A percentile compares a stretch with the other conserved stretches of the same genome.
These are phyloP conservation scores for Kernera saxatilis DNA, from an alignment of 345 rosid species.

Conservation along the genomic window DNA sequence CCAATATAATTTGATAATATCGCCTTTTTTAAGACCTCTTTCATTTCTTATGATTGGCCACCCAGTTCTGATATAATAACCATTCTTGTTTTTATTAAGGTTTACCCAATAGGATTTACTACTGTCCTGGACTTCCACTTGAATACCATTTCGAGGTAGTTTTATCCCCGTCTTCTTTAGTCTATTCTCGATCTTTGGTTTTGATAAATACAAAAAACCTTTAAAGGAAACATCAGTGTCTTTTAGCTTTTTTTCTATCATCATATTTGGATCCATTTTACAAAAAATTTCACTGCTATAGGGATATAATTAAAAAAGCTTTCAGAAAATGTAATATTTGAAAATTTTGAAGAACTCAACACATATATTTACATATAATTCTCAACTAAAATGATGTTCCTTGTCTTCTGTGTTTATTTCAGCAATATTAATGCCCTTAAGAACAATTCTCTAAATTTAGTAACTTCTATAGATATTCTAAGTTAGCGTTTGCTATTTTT, in stretches of 20 bases:
- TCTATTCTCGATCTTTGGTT: background rate
- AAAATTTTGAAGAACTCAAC: background rate
- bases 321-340: background rate
- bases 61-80: background rate
- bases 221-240: no score
- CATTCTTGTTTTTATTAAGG: rapidly evolving
- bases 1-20: background rate
- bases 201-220: background rate
- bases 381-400: background rate
- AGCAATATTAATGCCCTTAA: background rate
- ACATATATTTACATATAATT: background rate
- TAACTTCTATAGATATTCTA: background rate
- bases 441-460: background rate
- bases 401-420: background rate
- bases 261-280: background rate
- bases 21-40: background rate
- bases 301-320: background rate
- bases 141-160: background rate
- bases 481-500: background rate
- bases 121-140: background rate
- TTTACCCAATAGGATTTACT: background rate
- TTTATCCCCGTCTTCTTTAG: no score
- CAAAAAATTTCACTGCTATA: background rate
- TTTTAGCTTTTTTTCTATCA: background rate
- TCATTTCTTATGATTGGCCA: background rate